phyloP scores from a whole-genome alignment of 2,329 filamentous ascomycete species.

The Nigrospora oryzae region DNA sequence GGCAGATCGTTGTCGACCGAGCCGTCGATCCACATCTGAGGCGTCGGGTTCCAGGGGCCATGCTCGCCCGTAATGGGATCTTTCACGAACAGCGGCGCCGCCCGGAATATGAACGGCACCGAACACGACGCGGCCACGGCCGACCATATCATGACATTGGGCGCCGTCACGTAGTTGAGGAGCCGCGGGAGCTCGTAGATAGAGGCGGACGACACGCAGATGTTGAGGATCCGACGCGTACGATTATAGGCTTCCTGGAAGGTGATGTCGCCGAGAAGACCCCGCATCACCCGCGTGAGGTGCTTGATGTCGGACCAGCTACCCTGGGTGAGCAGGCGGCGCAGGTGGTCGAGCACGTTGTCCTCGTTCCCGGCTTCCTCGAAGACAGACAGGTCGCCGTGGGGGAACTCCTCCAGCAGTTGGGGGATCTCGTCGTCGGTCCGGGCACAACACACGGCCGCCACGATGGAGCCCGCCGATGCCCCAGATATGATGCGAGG shows the following conservation, averaged over 20 bases:
- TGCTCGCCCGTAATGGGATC: conserved; percentile 72
- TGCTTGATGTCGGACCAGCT: conserved; percentile 80
- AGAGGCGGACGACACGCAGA: conserved; percentile 82
- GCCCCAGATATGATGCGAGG: conserved; percentile 83
- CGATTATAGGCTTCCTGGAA: conserved; percentile 95
- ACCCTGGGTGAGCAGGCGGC: conserved; percentile 70
- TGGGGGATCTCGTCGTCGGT: conserved; percentile 71
- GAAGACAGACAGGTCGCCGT: conserved; percentile 77
- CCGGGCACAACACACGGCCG: conserved; percentile 67
- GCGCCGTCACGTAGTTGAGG: conserved; percentile 87
- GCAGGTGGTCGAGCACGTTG: conserved; percentile 58
- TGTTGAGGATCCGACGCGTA: conserved; percentile 87
- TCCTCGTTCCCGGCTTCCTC: conserved; percentile 52
- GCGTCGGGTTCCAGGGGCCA: conserved; percentile 76
- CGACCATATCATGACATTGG: conserved; percentile 93
- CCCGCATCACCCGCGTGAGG: conserved; percentile 72
- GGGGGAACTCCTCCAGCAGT: conserved; percentile 61
- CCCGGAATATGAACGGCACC: conserved; percentile 77
- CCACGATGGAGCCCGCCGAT: conserved; percentile 81
- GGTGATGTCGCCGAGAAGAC: conserved; percentile 77
- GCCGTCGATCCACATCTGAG: conserved; percentile 85
- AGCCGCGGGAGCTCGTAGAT: conserved; percentile 80
- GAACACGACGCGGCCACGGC: conserved; percentile 95
- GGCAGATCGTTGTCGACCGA: conserved; percentile 92
- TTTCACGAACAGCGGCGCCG: conserved; percentile 73